These are phyloP conservation scores for Exophiala mesophila DNA, from an alignment of 2,329 filamentous ascomycete genomes.

Conservation along the genomic window DNA sequence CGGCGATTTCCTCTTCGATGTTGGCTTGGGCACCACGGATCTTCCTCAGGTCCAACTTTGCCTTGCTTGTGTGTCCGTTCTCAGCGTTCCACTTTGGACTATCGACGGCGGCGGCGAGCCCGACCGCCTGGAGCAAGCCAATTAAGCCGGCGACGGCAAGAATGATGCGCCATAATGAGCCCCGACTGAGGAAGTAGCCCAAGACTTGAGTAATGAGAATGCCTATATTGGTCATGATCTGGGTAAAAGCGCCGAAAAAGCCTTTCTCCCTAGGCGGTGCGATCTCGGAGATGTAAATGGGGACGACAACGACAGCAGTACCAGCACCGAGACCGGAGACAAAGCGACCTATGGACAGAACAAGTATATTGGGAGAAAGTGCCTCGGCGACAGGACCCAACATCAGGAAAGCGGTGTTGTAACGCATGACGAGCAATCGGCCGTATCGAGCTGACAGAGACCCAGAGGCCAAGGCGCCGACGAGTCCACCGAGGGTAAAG, in stretches of 20 bases:
- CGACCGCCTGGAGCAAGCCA: constrained; percentile 61
- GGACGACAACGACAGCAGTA: constrained; percentile 85
- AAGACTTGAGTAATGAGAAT: constrained; percentile 79
- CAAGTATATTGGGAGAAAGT: constrained; percentile 59
- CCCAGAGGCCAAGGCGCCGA: constrained; percentile 75
- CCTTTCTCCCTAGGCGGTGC: constrained; percentile 70
- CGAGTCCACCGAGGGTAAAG: constrained; percentile 82
- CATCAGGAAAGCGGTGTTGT: constrained; percentile 72
- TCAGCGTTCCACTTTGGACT: constrained; percentile 81
- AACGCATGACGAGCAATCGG: constrained; percentile 68
- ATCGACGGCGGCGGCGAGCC: constrained; percentile 74
- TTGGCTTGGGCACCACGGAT: constrained; percentile 67
- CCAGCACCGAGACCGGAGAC: constrained; percentile 81
- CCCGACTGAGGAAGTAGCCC: constrained; percentile 81
- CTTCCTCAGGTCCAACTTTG: constrained; percentile 64
- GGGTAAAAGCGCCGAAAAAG: constrained; percentile 79
- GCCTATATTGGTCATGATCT: constrained; percentile 88
- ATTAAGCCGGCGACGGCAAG: constrained; percentile 67
- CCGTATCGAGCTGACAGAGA: constrained; percentile 72
- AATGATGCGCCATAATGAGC: constrained; percentile 75
- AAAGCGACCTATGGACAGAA: constrained; percentile 70
- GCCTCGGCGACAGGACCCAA: constrained; percentile 73
- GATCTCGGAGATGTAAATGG: constrained; percentile 90
- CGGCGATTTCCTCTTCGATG: constrained; percentile 66
- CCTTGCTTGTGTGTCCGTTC: constrained; percentile 55